Evolutionary conservation across 1,284 basidiomycete species (phyloP).

Genomic region (Kwoniella shivajii): DNA sequence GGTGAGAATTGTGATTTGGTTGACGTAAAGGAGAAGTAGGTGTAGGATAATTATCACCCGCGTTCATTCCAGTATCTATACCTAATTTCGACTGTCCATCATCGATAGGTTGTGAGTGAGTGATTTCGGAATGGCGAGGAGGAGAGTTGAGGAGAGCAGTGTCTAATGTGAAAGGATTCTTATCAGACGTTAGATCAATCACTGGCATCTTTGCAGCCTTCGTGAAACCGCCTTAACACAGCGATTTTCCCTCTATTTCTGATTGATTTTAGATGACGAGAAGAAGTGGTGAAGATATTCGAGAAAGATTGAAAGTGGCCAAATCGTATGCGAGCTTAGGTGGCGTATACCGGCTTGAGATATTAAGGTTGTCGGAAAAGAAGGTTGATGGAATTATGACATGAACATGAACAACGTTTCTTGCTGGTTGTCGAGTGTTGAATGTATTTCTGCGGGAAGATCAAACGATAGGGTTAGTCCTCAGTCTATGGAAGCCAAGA

Average conservation of each 20-base stretch:
- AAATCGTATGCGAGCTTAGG: not conserved
- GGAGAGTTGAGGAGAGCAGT: not conserved
- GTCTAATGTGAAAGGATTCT: not conserved
- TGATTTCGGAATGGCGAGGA: not conserved
- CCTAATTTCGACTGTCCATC: not conserved
- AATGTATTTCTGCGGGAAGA: not conserved
- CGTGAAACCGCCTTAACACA: too few species aligned
- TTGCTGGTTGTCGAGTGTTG: not conserved
- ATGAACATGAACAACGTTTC: not conserved
- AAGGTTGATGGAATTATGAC: too few species aligned
- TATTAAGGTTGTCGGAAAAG: not conserved
- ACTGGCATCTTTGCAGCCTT: too few species aligned
- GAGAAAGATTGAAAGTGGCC: not conserved
- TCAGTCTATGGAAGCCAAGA: not conserved
- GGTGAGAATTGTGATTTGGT: not conserved
- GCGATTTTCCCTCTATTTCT: too few species aligned
- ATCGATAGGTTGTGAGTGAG: not conserved
- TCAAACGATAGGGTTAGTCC: not conserved
- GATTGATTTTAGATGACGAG: too few species aligned
- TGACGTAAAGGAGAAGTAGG: conserved; percentile 5
- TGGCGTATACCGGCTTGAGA: not conserved
- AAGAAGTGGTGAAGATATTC: too few species aligned
- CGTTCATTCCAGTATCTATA: not conserved
- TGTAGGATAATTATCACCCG: conserved; percentile 2
- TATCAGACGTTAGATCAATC: not conserved